Base-by-base conservation (phyloP, 306 rosid genomes). In the Acacia confusa region DNA sequence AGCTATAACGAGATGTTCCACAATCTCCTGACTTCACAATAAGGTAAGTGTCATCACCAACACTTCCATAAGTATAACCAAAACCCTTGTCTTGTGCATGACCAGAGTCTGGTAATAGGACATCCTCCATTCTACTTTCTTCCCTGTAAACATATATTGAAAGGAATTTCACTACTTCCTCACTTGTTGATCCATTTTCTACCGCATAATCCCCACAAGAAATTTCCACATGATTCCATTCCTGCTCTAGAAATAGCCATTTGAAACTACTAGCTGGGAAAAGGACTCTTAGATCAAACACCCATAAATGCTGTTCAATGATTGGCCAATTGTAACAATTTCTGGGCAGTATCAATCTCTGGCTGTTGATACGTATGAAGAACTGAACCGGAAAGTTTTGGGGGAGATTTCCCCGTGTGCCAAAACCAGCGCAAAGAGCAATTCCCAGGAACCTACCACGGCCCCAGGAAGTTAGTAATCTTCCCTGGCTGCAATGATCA, bases 221-320 rank as follows among this genome's bases (percentile, higher is more conserved):
- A 61, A 63, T 38, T 25, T 76, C 58, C 28, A 76, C 80, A 63
- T 11, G 60, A 61, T 76, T 76, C 72, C 72, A 76, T 14, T 41
- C 43, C 4, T 9, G 63, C 24, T 17, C 9, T 6, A 6, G n/a
- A 72, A 19, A 28, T 9, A 5, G 10, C 19, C 25, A 17, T 17
- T 27, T 41, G 78, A 75, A 38, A 43, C 45, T 41, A 20, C 44
- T 30, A 41, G 25, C 40, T 22, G 2, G 0, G 19, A 41, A 3
- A 43, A 60, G 41, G 15, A 7, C 44, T 13, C 72, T 43, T 17
- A 63, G 72, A 61, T 76, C 80, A 44, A 25, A 41, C 55, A 63
- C 1, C 80, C 61, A 76, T 28, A 76, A 7, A 43, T 60, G 71
- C 0, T 63, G 30, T 1, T 36, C 6, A 9, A 44, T 40, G 16